Base-by-base conservation (phyloP, 805 yeast species). In the Zygosaccharomyces lentus region DNA sequence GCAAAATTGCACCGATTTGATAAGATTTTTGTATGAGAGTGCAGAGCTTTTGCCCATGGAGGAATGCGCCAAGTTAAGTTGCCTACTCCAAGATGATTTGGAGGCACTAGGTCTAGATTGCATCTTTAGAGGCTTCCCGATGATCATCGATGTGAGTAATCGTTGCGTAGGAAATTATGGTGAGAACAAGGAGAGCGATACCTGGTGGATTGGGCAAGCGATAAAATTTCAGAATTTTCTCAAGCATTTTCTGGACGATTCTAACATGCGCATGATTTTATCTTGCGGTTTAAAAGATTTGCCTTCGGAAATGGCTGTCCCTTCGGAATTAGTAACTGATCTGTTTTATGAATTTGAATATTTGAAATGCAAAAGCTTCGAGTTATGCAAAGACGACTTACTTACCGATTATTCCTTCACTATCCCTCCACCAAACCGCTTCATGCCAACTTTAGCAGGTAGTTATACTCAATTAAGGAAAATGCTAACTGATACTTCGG, bases 181-280 rank as follows among this genome's bases (percentile, higher is more conserved):
- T 7, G 77, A 71, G 39, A 53, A 57, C n/a, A 27, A 41, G 5
- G 55, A 56, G 10, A 65, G 72, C 2, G 58, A 61, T 39, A 40
- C 50, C 4, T 73, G 73, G 70, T 79, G 84, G 84, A 25, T 56
- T 0, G 30, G 51, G 0, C 65, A 64, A 41, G 76, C 82, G 0
- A 38, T 34, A 1, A 48, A 56, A 15, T 75, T 77, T 48, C 58
- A 58, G 21, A 23, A 37, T 0, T 71, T 71, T 35, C 51, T 76
- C 4, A 51, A 51, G 10, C 34, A 43, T 0, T 53, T 54, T n/a
- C 58, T 74, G 26, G 55, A 46, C 1, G 25, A 51, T 1, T 32
- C 54, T 0, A 76, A 75, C 43, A 37, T 71, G 36, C 55, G 67
- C 27, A 39, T 74, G 1, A 53, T 71, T 1, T 39, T 71, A 9